Evolutionary conservation across 1,284 basidiomycete genomes (phyloP).

Genomic region (Tausonia pullulans): DNA sequence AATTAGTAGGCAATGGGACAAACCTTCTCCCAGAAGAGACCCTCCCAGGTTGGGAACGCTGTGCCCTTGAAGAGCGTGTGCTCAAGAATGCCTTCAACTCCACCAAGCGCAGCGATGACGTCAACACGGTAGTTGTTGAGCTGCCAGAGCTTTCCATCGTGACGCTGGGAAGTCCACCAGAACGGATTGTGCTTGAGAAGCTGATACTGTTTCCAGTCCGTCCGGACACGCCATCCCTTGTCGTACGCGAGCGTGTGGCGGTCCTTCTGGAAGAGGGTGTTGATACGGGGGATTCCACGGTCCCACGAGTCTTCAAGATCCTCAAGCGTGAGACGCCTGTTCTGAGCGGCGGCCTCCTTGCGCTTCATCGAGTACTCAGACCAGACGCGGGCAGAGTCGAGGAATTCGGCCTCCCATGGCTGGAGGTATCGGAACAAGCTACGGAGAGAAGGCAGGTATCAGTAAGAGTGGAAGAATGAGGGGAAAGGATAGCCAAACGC

Average conservation of each 20-base stretch:
- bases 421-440: slow-evolving; percentile 97
- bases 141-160: slow-evolving; percentile 97
- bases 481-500: neutral
- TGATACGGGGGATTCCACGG: slow-evolving; percentile 94
- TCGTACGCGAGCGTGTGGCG: slow-evolving; percentile 94
- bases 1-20: slow-evolving; percentile 26
- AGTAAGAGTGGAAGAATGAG: neutral
- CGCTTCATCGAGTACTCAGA: slow-evolving; percentile 99
- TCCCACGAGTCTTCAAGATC: slow-evolving; percentile 97
- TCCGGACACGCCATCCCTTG: slow-evolving; percentile 89
- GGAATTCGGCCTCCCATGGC: slow-evolving; percentile 97
- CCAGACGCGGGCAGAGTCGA: slow-evolving; percentile 98
- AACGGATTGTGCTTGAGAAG: slow-evolving; percentile 89
- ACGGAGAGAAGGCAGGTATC: slow-evolving; percentile 43
- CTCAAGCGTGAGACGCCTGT: slow-evolving; percentile 89
- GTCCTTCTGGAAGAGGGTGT: slow-evolving; percentile 96
- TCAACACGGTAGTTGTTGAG: slow-evolving; percentile 98
- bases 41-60: slow-evolving; percentile 77
- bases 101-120: slow-evolving; percentile 95
- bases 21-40: slow-evolving; percentile 93
- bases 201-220: slow-evolving; percentile 97
- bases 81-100: slow-evolving; percentile 82
- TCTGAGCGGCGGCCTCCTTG: slow-evolving; percentile 96
- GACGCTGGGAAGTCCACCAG: slow-evolving; percentile 97
- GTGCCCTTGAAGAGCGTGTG: slow-evolving; percentile 98